Base-by-base conservation (phyloP, 805 yeast genomes). In the Metschnikowia kofuensis region DNA sequence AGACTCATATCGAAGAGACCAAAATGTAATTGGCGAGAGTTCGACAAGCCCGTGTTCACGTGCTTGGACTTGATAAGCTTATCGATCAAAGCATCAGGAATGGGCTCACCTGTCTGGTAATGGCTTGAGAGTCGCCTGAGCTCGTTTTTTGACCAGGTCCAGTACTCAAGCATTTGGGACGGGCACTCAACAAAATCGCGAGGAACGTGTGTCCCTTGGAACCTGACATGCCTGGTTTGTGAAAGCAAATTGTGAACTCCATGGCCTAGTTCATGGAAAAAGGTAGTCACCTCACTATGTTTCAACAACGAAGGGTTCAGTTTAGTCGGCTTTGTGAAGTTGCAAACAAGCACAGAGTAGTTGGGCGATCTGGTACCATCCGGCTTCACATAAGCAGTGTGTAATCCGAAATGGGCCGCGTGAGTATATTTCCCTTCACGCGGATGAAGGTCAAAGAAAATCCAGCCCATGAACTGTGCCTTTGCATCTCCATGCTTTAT, bases 161-260 rank as follows among this genome's bases (percentile, higher is more conserved):
- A 89, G 65, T 82, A 86, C 66, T 89, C 96, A 58, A 89, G 73
- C 83, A 89, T 80, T 70, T 89, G 96, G 1, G 96, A 88, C 28
- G 96, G 96, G 50, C 92, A 88, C 67, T 89, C 96, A 43, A 89
- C 96, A 68, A 89, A 89, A 68, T 89, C 96, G 78, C 94, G 77
- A 35, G 86, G 82, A 40, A 87, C 92, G 36, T 79, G 73, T 30
- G 91, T 84, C 21, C 96, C 96, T 61, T 82, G 85, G 68, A 87
- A 88, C 53, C 84, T 75, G 2, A 85, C 75, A 55, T 78, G 82
- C 49, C 70, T 72, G 28, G 91, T 84, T 52, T 77, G 72, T 10
- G 91, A 87, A 47, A 88, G 75, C 42, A 87, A 68, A 56, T 82
- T 85, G 66, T 89, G 96, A 49, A 89, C 85, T 48, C 95, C 96